Evolutionary conservation across 163 green algal species (phyloP), one percentile per base, ranked within the genome.

Genomic region (Volvox carteri): DNA sequence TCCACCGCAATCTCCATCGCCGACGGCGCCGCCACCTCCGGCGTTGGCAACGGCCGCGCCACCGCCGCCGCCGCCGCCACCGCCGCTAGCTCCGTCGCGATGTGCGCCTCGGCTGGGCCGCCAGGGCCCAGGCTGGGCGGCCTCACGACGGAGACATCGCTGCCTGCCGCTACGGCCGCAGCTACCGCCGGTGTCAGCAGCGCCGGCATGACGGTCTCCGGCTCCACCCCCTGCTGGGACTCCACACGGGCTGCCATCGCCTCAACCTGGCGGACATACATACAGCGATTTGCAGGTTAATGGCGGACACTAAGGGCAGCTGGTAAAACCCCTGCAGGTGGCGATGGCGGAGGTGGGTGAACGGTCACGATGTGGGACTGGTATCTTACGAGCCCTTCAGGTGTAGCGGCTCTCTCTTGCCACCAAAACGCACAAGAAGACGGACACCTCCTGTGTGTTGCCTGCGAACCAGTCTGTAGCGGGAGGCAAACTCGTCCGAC

Each of bases 221-320:
- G n/a, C 80, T 87, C 80, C 80, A 68, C 80, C 30, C 35, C n/a
- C 42, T 30, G 12, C 18, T 18, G 0, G 5, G 62, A 44, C 62
- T 87, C 80, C 44, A 78, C 42, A 4, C 23, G 80, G 0, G 80
- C 62, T 3, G 80, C 80, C 62, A 87, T 50, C 14, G 80, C 44
- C 62, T 87, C 80, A 18, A 87, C 80, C 80, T 87, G 44, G 37
- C n/a, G n/a, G n/a, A n/a, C n/a, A n/a, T n/a, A n/a, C n/a, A n/a
- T n/a, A n/a, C n/a, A n/a, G n/a, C n/a, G n/a, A n/a, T n/a, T n/a
- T n/a, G n/a, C n/a, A n/a, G n/a, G n/a, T n/a, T n/a, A n/a, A n/a
- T n/a, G n/a, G n/a, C n/a, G n/a, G n/a, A n/a, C n/a, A n/a, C n/a
- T n/a, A n/a, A n/a, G n/a, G n/a, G n/a, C n/a, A n/a, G n/a, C n/a